A percentile compares a stretch with the other conserved stretches of the same genome.
phyloP scores from a whole-genome alignment of 257 asterid species.

The Salvia hispanica region DNA sequence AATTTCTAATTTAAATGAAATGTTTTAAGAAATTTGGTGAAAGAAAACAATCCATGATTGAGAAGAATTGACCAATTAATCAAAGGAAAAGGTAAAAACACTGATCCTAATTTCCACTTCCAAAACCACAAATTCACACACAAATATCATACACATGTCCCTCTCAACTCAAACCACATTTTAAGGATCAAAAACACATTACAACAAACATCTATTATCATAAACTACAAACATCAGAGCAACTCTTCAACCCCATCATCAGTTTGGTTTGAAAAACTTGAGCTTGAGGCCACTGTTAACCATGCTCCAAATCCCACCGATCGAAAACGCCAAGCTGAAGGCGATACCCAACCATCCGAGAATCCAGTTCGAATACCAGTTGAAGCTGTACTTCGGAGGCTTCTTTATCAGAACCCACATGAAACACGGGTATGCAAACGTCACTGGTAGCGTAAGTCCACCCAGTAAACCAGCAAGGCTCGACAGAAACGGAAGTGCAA shows the following conservation, averaged over 20 bases:
- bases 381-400: constrained; percentile 78
- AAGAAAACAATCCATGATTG: too few relatives aligned
- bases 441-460: constrained; percentile 96
- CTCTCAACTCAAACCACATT: constrained; percentile 5
- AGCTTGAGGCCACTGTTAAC: constrained; percentile 84
- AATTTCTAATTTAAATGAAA: too few relatives aligned
- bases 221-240: background rate
- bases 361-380: constrained; percentile 84
- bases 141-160: background rate
- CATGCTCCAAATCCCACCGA: constrained; percentile 98
- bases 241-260: background rate
- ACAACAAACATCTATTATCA: background rate
- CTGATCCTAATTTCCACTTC: background rate
- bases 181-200: background rate
- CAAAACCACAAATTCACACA: background rate
- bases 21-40: too few relatives aligned
- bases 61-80: too few relatives aligned
- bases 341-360: constrained; percentile 93
- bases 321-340: constrained; percentile 87
- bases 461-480: constrained; percentile 94
- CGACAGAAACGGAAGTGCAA: constrained; percentile 91
- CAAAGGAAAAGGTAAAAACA: background rate
- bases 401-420: constrained; percentile 92
- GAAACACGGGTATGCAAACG: constrained; percentile 98
- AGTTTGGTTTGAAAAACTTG: constrained; percentile 83